phyloP scores from a whole-genome alignment of 1,284 basidiomycete species.

The Cryptococcus sp. region DNA sequence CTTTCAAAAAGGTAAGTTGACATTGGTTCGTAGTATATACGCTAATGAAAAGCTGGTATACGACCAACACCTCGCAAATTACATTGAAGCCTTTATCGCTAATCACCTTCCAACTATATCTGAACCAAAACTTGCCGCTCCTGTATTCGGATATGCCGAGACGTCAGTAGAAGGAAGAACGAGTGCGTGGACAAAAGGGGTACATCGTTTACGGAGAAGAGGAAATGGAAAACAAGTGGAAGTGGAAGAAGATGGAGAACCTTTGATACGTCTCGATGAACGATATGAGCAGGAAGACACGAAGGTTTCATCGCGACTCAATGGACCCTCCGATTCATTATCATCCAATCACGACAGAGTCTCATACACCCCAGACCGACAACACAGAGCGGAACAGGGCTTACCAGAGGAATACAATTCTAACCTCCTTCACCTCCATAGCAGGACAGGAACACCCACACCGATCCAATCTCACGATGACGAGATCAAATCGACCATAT shows the following conservation, averaged over 20 bases:
- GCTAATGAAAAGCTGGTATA: slow-evolving; percentile 34
- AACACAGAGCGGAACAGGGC: too few species aligned
- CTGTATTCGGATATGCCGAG: not conserved
- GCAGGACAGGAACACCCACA: too few species aligned
- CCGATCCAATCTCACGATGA: slow-evolving; percentile 9
- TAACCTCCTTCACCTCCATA: too few species aligned
- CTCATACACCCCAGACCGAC: too few species aligned
- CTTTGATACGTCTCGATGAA: too few species aligned
- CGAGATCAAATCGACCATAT: slow-evolving; percentile 20
- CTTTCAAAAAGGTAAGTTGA: slow-evolving; percentile 39
- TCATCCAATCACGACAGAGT: too few species aligned
- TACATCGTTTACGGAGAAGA: not conserved
- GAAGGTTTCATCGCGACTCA: too few species aligned
- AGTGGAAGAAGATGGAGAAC: too few species aligned
- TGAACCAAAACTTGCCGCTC: not conserved
- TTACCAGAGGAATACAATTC: too few species aligned
- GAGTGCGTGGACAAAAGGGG: not conserved
- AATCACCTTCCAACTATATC: slow-evolving; percentile 6
- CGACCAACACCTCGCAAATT: slow-evolving; percentile 40
- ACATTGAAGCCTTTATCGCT: slow-evolving; percentile 35
- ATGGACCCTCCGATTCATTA: too few species aligned
- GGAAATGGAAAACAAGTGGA: too few species aligned
- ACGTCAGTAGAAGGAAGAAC: not conserved
- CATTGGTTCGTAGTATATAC: not conserved
- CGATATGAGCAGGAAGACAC: too few species aligned